Evolutionary conservation across 495 filamentous ascomycete genomes (phyloP).

Genomic region (Trichoderma erinaceum): DNA sequence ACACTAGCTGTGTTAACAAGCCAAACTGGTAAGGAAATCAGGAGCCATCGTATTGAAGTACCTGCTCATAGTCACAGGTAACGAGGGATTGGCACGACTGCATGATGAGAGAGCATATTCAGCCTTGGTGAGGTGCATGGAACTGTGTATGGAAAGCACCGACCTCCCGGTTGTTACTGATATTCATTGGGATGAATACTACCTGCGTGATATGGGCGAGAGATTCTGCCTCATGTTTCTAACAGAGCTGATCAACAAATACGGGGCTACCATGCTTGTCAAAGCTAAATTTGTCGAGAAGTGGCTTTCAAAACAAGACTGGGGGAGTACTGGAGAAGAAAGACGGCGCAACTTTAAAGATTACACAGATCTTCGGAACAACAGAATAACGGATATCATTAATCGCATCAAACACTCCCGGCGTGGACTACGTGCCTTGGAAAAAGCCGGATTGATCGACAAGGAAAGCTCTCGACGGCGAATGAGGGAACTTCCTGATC

Average conservation of each 20-base stretch:
- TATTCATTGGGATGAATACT: slow-evolving; percentile 45
- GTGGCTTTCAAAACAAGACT: slow-evolving; percentile 52
- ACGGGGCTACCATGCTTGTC: slow-evolving; percentile 36
- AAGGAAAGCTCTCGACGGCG: slow-evolving; percentile 29
- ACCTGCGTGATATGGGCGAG: slow-evolving; percentile 46
- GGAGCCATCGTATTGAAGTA: background rate
- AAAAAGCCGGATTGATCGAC: slow-evolving; percentile 34
- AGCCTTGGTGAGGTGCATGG: slow-evolving; percentile 47
- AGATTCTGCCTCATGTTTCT: slow-evolving; percentile 45
- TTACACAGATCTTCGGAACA: slow-evolving; percentile 36
- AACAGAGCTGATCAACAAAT: slow-evolving; percentile 37
- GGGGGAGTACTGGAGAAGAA: slow-evolving; percentile 41
- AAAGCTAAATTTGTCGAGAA: slow-evolving; percentile 47
- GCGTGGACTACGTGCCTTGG: slow-evolving; percentile 36
- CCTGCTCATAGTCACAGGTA: background rate
- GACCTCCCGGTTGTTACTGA: slow-evolving; percentile 43
- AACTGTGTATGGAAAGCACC: slow-evolving; percentile 42
- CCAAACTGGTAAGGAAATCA: slow-evolving; percentile 15
- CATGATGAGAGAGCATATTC: slow-evolving; percentile 40
- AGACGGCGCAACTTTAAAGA: slow-evolving; percentile 39
- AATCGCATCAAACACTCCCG: slow-evolving; percentile 30
- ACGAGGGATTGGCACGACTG: slow-evolving; percentile 28
- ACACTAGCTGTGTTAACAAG: slow-evolving; percentile 37
- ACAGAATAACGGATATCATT: slow-evolving; percentile 42
- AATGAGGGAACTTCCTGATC: slow-evolving; percentile 24